Percentiles rank a stretch among this genome's conserved stretches.
Evolutionary conservation across 768 basidiomycete species (phyloP).

Genomic region (Tulasnella sp.): DNA sequence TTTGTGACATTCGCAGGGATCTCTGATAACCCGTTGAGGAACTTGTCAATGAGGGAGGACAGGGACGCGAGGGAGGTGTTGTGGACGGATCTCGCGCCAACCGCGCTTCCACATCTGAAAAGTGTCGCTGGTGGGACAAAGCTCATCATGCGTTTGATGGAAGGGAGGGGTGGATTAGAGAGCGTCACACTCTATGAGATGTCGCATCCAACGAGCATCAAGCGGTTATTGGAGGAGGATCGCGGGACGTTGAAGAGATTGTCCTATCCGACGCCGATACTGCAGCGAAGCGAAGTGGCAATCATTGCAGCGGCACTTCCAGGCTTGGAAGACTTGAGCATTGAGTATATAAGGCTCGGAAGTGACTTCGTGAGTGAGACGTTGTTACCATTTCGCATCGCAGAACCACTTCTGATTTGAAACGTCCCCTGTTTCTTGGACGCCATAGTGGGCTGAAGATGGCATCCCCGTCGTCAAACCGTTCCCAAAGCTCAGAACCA

Average conservation of each 20-base stretch:
- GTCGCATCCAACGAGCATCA: background rate
- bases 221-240: background rate
- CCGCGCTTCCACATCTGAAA: background rate
- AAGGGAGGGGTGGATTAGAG: background rate
- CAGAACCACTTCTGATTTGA: no score
- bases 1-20: conserved; percentile 1
- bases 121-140: conserved; percentile 1
- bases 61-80: background rate
- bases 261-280: background rate
- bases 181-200: background rate
- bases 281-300: background rate
- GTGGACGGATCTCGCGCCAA: background rate
- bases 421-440: no score
- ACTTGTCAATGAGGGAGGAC: background rate
- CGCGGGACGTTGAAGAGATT: background rate
- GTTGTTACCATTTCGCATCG: no score
- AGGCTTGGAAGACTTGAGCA: background rate
- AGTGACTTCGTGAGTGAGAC: background rate
- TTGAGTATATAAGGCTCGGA: background rate
- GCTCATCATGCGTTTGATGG: background rate
- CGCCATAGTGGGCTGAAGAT: no score
- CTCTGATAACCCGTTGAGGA: background rate
- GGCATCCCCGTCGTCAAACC: no score
- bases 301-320: background rate
- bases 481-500: no score